Evolutionary conservation across 371 early-diverging fungal species (phyloP).

Genomic region (Lichtheimia ramosa): DNA sequence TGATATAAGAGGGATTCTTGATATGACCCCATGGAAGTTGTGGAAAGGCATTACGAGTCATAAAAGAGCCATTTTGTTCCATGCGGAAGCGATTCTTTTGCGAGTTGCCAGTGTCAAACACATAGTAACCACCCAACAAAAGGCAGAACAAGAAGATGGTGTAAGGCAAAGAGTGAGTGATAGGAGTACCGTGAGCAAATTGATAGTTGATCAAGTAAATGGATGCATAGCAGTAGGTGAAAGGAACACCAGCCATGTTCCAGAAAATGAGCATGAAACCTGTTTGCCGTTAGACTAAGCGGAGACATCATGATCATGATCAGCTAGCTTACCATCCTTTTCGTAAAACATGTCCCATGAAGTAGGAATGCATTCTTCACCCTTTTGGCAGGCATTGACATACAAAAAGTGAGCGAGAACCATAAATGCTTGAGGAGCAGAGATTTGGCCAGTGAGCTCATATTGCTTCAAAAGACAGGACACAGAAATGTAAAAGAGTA

Average conservation of each 20-base stretch:
- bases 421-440: conserved; percentile 70
- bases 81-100: conserved; percentile 89
- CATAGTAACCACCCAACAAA: conserved; percentile 48
- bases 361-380: conserved; percentile 77
- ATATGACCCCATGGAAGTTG: conserved; percentile 68
- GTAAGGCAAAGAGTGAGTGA: conserved; percentile 40
- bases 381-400: conserved; percentile 74
- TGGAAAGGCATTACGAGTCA: conserved; percentile 61
- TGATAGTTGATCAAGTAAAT: conserved; percentile 54
- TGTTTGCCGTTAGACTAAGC: too few relatives aligned
- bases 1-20: conserved; percentile 72
- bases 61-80: conserved; percentile 63
- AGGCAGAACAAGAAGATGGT: conserved; percentile 37
- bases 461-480: conserved; percentile 75
- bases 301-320: background rate
- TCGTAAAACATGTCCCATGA: conserved; percentile 72
- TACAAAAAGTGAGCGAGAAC: conserved; percentile 76
- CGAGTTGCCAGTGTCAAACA: conserved; percentile 72
- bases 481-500: conserved; percentile 66
- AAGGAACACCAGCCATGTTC: conserved; percentile 65
- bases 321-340: conserved; percentile 56
- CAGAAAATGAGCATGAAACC: conserved; percentile 65
- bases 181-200: conserved; percentile 33
- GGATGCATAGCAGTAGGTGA: conserved; percentile 60
- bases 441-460: conserved; percentile 56